A percentile compares a stretch with the other conserved stretches of the same genome.
These are phyloP conservation scores for Xylaria sp. DNA, from an alignment of 2,329 filamentous ascomycete genomes.

Conservation along the genomic window DNA sequence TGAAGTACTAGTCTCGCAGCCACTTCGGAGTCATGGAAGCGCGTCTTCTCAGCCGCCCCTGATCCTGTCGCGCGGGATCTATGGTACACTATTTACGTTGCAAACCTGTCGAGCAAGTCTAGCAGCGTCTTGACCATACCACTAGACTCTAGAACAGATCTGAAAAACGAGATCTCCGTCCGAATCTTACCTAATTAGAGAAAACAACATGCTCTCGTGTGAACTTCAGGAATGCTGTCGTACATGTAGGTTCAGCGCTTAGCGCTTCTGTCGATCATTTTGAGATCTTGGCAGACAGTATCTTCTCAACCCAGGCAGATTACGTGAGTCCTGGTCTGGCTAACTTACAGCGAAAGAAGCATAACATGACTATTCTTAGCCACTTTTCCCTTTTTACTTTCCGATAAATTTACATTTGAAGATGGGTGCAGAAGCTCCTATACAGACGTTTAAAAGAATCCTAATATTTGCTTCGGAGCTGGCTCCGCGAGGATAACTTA, in stretches of 20 bases:
- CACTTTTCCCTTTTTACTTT: no score
- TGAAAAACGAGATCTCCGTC: not conserved
- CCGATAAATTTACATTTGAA: not conserved
- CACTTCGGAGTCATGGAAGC: conserved; percentile 23
- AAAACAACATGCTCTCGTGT: not conserved
- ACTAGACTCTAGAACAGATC: not conserved
- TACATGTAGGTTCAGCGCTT: not conserved
- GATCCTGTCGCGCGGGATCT: conserved; percentile 1
- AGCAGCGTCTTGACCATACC: not conserved
- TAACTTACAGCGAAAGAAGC: no score
- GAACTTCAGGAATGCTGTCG: conserved; percentile 10
- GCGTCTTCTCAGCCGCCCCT: not conserved
- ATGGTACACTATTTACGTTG: not conserved
- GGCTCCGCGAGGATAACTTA: not conserved
- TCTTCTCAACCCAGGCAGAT: not conserved
- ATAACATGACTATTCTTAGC: not conserved
- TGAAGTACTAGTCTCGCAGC: not conserved
- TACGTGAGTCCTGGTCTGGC: not conserved
- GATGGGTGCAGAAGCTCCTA: not conserved
- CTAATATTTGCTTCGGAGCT: not conserved
- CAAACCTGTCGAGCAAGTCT: not conserved
- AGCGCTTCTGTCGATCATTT: not conserved
- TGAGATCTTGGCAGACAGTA: not conserved
- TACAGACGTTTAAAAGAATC: not conserved
- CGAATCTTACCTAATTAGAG: not conserved